Evolutionary conservation across 2,329 filamentous ascomycete genomes (phyloP), one percentile per base, ranked within the genome.

Genomic region (Fusarium nisikadoi): DNA sequence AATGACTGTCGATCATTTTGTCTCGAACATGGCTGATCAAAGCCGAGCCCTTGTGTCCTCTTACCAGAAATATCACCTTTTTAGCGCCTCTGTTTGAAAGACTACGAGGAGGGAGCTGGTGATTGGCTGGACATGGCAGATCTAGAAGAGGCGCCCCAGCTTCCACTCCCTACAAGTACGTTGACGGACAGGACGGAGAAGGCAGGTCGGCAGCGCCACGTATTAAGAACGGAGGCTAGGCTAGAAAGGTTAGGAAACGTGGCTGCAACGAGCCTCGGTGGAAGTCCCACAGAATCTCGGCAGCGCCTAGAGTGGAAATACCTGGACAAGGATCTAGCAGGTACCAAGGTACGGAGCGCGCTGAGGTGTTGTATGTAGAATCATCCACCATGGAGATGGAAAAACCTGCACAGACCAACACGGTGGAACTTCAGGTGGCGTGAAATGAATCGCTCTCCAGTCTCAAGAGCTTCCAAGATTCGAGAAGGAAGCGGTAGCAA

Each of bases 221-320:
- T 33, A 56, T 36, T 38, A 46, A 52, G 62, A 14, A 25, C 49
- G 45, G 25, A 46, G 35, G 42, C 58, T 47, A 59, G 59, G 43
- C 57, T 63, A 62, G 55, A 70, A 25, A 16, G 16, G n/a, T 19
- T 20, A 36, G 64, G 65, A 71, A 75, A 71, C 71, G 75, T 76
- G 73, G 75, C 75, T 76, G 67, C 36, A 67, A 61, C 71, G 55
- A 75, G 63, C 33, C 33, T 45, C 31, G 35, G 46, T 55, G 62
- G 45, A 50, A 27, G 69, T 27, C 50, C 64, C 64, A 46, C 20
- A 49, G 39, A 41, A 39, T 35, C 47, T 72, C 71, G 71, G 66
- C 54, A 61, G 50, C 60, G 52, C 68, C 73, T 72, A n/a, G 33
- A 57, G 59, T 69, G 60, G 50, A 11, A 65, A 56, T 47, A 68